These are phyloP conservation scores for Arthrobotrys sphaeroides DNA, from an alignment of 2,329 filamentous ascomycete species.

Conservation along the genomic window DNA sequence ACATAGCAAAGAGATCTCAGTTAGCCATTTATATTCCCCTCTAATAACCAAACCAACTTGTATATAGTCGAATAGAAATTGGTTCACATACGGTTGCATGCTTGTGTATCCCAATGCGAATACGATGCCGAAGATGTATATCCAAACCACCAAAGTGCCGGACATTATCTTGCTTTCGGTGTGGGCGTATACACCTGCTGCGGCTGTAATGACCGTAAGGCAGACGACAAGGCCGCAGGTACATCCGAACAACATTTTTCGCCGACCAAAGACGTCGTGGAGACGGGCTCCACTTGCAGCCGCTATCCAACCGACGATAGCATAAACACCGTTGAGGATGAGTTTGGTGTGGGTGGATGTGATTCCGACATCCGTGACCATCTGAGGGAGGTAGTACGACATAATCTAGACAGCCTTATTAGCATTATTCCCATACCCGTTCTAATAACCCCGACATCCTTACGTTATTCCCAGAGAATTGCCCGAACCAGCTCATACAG, in stretches of 20 bases:
- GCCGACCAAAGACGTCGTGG: slow-evolving; percentile 62
- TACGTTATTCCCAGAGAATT: slow-evolving; percentile 64
- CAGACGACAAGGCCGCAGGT: slow-evolving; percentile 60
- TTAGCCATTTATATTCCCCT: neutral
- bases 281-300: slow-evolving; percentile 62
- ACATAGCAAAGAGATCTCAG: slow-evolving; percentile 21
- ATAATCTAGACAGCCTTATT: slow-evolving; percentile 23
- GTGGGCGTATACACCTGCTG: slow-evolving; percentile 59
- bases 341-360: slow-evolving; percentile 62
- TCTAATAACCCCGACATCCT: slow-evolving; percentile 59
- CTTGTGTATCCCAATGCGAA: slow-evolving; percentile 60
- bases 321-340: slow-evolving; percentile 63
- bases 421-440: neutral
- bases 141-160: slow-evolving; percentile 62
- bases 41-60: neutral
- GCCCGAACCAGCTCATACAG: slow-evolving; percentile 67
- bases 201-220: slow-evolving; percentile 62
- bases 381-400: slow-evolving; percentile 63
- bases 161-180: slow-evolving; percentile 59
- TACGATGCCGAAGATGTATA: slow-evolving; percentile 62
- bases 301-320: slow-evolving; percentile 62
- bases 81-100: slow-evolving; percentile 59
- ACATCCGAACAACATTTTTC: slow-evolving; percentile 62
- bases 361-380: slow-evolving; percentile 63
- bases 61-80: neutral